phyloP scores from a whole-genome alignment of 139 green algal species.

The Spirogloea muscicola region DNA sequence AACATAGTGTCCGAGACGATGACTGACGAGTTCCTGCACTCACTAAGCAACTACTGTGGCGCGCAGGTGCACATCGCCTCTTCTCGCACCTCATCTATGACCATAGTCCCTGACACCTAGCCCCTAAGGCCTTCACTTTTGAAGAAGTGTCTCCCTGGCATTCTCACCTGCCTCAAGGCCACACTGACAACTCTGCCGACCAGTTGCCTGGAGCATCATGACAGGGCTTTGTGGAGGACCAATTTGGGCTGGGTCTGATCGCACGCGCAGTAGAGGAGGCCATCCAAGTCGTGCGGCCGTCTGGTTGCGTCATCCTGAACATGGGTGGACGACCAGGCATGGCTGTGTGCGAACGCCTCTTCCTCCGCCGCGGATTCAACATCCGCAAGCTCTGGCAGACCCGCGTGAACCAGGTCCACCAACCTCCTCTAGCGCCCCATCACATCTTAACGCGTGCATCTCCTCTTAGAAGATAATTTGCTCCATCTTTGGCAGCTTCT shows the following conservation, averaged over 20 bases:
- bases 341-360: conserved; percentile 41
- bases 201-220: too few relatives aligned
- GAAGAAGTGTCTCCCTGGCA: too few relatives aligned
- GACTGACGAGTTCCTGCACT: conserved; percentile 44
- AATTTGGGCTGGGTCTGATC: conserved; percentile 47
- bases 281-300: conserved; percentile 22
- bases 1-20: conserved; percentile 36
- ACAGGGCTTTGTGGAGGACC: conserved; percentile 46
- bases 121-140: too few relatives aligned
- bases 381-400: conserved; percentile 39
- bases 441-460: too few relatives aligned
- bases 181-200: too few relatives aligned
- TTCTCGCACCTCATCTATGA: too few relatives aligned
- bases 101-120: too few relatives aligned
- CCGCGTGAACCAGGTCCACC: conserved; percentile 19
- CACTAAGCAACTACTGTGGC: conserved; percentile 46
- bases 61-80: conserved; percentile 17
- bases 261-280: conserved; percentile 38
- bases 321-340: conserved; percentile 38
- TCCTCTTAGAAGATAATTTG: too few relatives aligned
- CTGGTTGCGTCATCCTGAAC: conserved; percentile 32
- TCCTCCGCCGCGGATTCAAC: conserved; percentile 25
- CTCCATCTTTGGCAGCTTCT: too few relatives aligned
- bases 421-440: too few relatives aligned
- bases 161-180: too few relatives aligned